Percentiles rank a stretch among this genome's conserved stretches.
These are phyloP conservation scores for Atkinsonella hypoxylon DNA, from an alignment of 2,329 filamentous ascomycete genomes.

Conservation along the genomic window DNA sequence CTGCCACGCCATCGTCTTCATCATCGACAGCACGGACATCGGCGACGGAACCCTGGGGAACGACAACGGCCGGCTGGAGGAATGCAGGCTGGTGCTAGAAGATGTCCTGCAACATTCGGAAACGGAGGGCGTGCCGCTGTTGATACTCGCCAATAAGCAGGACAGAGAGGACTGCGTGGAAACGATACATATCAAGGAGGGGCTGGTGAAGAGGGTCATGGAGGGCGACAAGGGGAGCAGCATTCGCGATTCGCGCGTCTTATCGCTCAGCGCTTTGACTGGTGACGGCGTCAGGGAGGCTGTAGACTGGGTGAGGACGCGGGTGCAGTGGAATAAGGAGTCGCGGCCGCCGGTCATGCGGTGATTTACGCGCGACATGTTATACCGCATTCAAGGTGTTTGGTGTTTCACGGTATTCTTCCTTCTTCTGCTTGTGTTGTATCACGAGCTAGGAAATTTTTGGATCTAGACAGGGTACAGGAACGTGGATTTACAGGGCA, in stretches of 20 bases:
- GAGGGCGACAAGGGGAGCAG: slow-evolving; percentile 81
- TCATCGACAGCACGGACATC: slow-evolving; percentile 90
- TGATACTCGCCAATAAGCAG: slow-evolving; percentile 95
- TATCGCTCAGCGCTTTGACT: slow-evolving; percentile 85
- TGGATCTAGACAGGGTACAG: slow-evolving; percentile 3
- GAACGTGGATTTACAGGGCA: slow-evolving; percentile 4
- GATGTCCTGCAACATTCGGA: slow-evolving; percentile 79
- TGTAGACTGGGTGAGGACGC: slow-evolving; percentile 88
- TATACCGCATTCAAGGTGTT: not conserved
- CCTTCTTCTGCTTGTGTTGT: not conserved
- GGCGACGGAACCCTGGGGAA: slow-evolving; percentile 62
- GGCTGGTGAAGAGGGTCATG: slow-evolving; percentile 87
- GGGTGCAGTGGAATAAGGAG: slow-evolving; percentile 96
- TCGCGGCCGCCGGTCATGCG: slow-evolving; percentile 84
- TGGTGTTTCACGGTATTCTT: not conserved
- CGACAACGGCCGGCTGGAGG: slow-evolving; percentile 55
- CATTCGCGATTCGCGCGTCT: slow-evolving; percentile 79
- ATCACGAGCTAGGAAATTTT: slow-evolving; percentile 5
- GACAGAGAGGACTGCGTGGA: slow-evolving; percentile 96
- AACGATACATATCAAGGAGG: slow-evolving; percentile 95
- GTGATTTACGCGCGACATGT: slow-evolving; percentile 27
- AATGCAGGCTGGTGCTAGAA: slow-evolving; percentile 83
- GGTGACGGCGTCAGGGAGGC: slow-evolving; percentile 83
- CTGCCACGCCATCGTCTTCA: slow-evolving; percentile 95
- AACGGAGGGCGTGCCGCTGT: slow-evolving; percentile 78